These are phyloP conservation scores for Phytopythium mirpurense DNA, from an alignment of 352 stramenopile species.

Conservation along the genomic window DNA sequence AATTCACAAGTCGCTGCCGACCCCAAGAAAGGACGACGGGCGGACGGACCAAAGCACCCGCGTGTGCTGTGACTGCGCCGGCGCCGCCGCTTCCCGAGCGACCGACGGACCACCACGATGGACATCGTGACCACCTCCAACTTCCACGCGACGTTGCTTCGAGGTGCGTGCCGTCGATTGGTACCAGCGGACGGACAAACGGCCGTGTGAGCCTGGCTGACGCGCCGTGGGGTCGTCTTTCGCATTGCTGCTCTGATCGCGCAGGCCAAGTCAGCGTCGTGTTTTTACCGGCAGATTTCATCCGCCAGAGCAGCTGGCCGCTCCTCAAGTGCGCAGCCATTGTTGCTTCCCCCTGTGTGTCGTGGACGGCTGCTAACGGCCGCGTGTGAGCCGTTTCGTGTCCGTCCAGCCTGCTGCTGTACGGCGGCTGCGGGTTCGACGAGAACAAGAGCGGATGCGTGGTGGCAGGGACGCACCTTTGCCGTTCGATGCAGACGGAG, in stretches of 20 bases:
- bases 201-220: not conserved
- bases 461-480: constrained; percentile 44
- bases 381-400: not conserved
- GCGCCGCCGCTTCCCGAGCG: not conserved
- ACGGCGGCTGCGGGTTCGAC: constrained; percentile 76
- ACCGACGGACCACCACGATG: constrained; percentile 21
- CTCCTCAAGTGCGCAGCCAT: constrained; percentile 62
- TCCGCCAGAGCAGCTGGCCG: constrained; percentile 71
- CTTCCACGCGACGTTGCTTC: constrained; percentile 83
- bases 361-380: not conserved
- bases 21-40: constrained; percentile 1
- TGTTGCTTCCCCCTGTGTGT: constrained; percentile 2
- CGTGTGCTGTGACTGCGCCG: too few relatives aligned
- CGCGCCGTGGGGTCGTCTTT: too few relatives aligned
- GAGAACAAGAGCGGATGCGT: constrained; percentile 56
- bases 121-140: constrained; percentile 88
- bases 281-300: constrained; percentile 64
- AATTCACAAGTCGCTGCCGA: constrained; percentile 1
- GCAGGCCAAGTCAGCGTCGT: constrained; percentile 74
- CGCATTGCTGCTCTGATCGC: not conserved
- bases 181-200: not conserved
- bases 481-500: constrained; percentile 71
- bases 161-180: constrained; percentile 28
- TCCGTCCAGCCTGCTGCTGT: constrained; percentile 57
- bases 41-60: too few relatives aligned